phyloP scores from a whole-genome alignment of 2,329 filamentous ascomycete species.

The Penicillium sp. region DNA sequence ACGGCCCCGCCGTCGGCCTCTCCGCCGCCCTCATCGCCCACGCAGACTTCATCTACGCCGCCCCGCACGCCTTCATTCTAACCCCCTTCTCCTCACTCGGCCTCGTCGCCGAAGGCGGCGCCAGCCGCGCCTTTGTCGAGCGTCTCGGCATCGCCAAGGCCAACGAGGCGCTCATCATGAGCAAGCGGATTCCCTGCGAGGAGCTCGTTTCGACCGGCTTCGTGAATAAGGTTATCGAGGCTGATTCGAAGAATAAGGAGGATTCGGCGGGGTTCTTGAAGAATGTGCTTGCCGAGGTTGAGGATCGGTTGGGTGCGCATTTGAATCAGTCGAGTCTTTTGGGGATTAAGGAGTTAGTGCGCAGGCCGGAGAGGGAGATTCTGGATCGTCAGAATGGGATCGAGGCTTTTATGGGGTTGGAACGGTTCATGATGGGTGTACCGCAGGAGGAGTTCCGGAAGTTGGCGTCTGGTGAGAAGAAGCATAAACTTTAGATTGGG shows the following conservation, averaged over 20 bases:
- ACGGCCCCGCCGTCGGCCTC: slow-evolving; percentile 88
- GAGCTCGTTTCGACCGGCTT: slow-evolving; percentile 80
- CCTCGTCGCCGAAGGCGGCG: slow-evolving; percentile 86
- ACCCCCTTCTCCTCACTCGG: slow-evolving; percentile 91
- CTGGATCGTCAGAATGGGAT: slow-evolving; percentile 78
- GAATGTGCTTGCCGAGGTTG: slow-evolving; percentile 77
- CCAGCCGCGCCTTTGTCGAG: slow-evolving; percentile 77
- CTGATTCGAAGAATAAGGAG: slow-evolving; percentile 60
- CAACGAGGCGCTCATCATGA: slow-evolving; percentile 93
- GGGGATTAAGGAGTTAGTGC: slow-evolving; percentile 83
- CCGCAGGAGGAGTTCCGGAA: slow-evolving; percentile 90
- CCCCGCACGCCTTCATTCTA: slow-evolving; percentile 81
- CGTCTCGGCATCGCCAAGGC: slow-evolving; percentile 80
- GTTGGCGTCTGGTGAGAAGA: slow-evolving; percentile 86
- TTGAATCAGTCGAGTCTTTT: slow-evolving; percentile 78
- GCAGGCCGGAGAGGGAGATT: slow-evolving; percentile 72
- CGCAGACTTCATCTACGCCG: slow-evolving; percentile 90
- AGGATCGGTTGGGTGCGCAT: slow-evolving; percentile 79
- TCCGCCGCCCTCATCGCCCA: slow-evolving; percentile 81
- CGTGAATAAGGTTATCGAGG: slow-evolving; percentile 79
- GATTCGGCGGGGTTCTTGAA: slow-evolving; percentile 73
- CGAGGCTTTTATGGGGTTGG: slow-evolving; percentile 85
- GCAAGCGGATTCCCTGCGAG: slow-evolving; percentile 72
- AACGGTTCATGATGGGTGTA: slow-evolving; percentile 77
- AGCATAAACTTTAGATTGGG: slow-evolving; percentile 77